These are phyloP conservation scores for Leccinellum albellum DNA, from an alignment of 768 basidiomycete genomes.

Conservation along the genomic window DNA sequence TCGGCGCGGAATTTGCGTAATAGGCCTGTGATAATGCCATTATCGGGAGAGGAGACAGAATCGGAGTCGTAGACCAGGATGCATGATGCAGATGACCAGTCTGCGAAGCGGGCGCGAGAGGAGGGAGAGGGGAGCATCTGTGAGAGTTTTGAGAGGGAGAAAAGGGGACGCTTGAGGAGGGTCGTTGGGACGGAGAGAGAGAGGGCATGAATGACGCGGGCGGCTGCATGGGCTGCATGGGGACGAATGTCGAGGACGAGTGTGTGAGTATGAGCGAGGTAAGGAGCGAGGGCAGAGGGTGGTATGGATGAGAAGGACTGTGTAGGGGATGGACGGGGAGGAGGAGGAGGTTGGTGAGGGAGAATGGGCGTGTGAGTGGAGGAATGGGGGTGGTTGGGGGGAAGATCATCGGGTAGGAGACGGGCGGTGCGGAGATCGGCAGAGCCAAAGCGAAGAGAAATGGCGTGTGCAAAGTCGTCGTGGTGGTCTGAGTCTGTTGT, in stretches of 20 bases:
- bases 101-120: slow-evolving; percentile 55
- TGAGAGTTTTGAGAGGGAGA: slow-evolving; percentile 71
- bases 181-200: slow-evolving; percentile 93
- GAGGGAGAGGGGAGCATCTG: slow-evolving; percentile 71
- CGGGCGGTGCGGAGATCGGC: slow-evolving; percentile 38
- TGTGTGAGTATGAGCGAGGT: slow-evolving; percentile 34
- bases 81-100: slow-evolving; percentile 53
- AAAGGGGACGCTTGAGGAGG: slow-evolving; percentile 85
- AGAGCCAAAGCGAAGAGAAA: slow-evolving; percentile 43
- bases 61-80: slow-evolving; percentile 90
- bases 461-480: slow-evolving; percentile 52
- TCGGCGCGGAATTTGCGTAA: slow-evolving; percentile 70
- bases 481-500: slow-evolving; percentile 23
- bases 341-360: neutral
- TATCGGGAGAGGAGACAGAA: slow-evolving; percentile 53
- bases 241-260: slow-evolving; percentile 90
- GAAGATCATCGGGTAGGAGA: slow-evolving; percentile 26
- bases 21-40: slow-evolving; percentile 67
- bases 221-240: slow-evolving; percentile 64
- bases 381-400: slow-evolving; percentile 24
- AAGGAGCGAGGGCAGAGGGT: slow-evolving; percentile 29
- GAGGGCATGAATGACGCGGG: slow-evolving; percentile 66
- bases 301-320: slow-evolving; percentile 23
- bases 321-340: neutral
- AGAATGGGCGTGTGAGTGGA: slow-evolving; percentile 1